Conservation (phyloP, 2,329 filamentous ascomycete species). For the Monilinia fructigena region DNA sequence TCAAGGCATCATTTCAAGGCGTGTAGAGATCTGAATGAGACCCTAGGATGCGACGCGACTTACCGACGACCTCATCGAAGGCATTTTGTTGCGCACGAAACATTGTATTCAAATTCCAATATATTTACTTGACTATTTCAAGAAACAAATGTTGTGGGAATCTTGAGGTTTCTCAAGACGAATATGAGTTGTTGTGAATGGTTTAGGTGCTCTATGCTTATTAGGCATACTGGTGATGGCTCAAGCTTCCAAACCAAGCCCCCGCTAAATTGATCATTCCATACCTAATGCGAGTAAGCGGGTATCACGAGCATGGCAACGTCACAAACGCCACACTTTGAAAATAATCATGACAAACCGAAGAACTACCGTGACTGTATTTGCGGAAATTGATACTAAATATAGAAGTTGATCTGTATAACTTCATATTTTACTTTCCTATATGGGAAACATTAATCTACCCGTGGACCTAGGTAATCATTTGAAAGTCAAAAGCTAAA, state of each 20-base stretch:
- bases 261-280: slow-evolving; percentile 3
- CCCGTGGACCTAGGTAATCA: too few species aligned
- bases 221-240: not conserved
- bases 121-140: not conserved
- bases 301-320: slow-evolving; percentile 3
- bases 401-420: not conserved
- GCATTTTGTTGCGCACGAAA: slow-evolving; percentile 64
- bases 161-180: slow-evolving; percentile 12
- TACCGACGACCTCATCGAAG: slow-evolving; percentile 69
- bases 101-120: slow-evolving; percentile 42
- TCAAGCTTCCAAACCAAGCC: slow-evolving; percentile 12
- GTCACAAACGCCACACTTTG: slow-evolving; percentile 7
- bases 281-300: slow-evolving; percentile 4
- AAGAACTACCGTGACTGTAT: too few species aligned
- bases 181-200: slow-evolving; percentile 3
- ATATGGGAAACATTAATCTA: too few species aligned
- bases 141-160: not conserved
- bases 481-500: too few species aligned
- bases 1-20: slow-evolving; percentile 13
- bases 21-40: slow-evolving; percentile 17
- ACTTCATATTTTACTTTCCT: too few species aligned
- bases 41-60: slow-evolving; percentile 39
- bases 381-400: not conserved
- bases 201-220: not conserved
- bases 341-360: too few species aligned